Base-by-base conservation (phyloP, 495 filamentous ascomycete genomes). In the Trichoderma erinaceum region DNA sequence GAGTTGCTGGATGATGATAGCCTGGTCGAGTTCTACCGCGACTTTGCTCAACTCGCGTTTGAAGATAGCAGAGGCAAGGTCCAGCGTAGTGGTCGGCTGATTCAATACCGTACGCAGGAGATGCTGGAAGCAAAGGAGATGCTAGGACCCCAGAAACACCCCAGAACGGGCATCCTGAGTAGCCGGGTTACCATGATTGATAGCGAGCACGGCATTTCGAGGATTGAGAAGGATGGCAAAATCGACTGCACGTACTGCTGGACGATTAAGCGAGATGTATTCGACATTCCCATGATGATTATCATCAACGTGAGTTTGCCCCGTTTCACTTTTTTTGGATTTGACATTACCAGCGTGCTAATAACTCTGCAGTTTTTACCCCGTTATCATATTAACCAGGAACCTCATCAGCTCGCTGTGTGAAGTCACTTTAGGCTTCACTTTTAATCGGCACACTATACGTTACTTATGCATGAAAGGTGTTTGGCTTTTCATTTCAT, bases 231-330 rank as follows among this genome's bases (percentile, higher is more conserved):
- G 74, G 92, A 97, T 69, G 95, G 94, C 69, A 94, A 92, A 78
- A 88, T 98, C 64, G 91, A 97, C 74, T 97, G 93, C 81, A 92
- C 88, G 72, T 96, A 93, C 78, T 94, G 90, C 80, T 99, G 95
- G 94, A 92, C 91, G 69, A 92, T 98, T 68, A 95, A 93, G 82
- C 83, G 95, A 69, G 95, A 99, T 77, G 91, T 95, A 61, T 99
- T 98, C 80, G 95, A 97, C 77, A 97, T 99, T 77, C 95, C 95
- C 35, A 97, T 97, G 93, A 79, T 99, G 76, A 95, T 97, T 78
- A 88, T 97, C 73, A 93, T 97, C 81, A 97, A 97, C 80, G 95
- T 97, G 75, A 88, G 93, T 88, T 50, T 21, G 11, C 58, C 18
- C 41, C 29, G n/a, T 25, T 66, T 46, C 35, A 46, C 52, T 63